Evolutionary conservation across 345 rosid genomes (phyloP).

Genomic region (Boechera divaricarpa): DNA sequence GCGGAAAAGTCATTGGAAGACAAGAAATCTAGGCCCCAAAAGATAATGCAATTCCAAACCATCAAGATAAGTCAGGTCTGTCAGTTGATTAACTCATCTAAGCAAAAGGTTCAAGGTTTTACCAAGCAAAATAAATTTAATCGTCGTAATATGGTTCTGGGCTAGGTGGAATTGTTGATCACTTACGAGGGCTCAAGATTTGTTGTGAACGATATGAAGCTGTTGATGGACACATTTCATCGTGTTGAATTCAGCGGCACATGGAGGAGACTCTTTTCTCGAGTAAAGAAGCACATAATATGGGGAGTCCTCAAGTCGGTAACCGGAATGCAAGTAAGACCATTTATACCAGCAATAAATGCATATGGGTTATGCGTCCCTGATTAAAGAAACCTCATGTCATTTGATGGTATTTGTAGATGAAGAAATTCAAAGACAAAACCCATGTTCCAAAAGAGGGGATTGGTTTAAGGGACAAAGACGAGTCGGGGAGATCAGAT

Average conservation of each 20-base stretch:
- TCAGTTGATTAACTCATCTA: constrained; percentile 10
- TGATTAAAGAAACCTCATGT: neutral
- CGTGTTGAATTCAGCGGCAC: constrained; percentile 89
- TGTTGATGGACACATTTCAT: constrained; percentile 94
- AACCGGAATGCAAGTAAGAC: constrained; percentile 93
- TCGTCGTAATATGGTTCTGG: constrained; percentile 10
- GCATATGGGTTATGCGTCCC: neutral
- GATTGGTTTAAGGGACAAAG: constrained; percentile 70
- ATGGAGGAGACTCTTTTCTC: constrained; percentile 95
- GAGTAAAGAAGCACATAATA: constrained; percentile 94
- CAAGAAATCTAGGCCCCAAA: constrained; percentile 88
- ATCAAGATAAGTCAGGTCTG: constrained; percentile 96
- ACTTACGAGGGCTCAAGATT: constrained; percentile 93
- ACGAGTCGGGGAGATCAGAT: constrained; percentile 63
- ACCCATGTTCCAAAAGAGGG: constrained; percentile 65
- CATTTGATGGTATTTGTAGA: constrained; percentile 52
- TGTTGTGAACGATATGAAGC: constrained; percentile 90
- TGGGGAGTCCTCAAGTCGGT: constrained; percentile 99
- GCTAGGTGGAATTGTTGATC: constrained; percentile 82
- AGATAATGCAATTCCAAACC: constrained; percentile 83
- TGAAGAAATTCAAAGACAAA: constrained; percentile 96
- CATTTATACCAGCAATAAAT: neutral
- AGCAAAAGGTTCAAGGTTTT: neutral
- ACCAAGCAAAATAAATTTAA: neutral
- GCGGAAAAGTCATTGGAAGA: constrained; percentile 70